Evolutionary conservation across 2,329 filamentous ascomycete species (phyloP).

Genomic region (Lachnellula willkommii): DNA sequence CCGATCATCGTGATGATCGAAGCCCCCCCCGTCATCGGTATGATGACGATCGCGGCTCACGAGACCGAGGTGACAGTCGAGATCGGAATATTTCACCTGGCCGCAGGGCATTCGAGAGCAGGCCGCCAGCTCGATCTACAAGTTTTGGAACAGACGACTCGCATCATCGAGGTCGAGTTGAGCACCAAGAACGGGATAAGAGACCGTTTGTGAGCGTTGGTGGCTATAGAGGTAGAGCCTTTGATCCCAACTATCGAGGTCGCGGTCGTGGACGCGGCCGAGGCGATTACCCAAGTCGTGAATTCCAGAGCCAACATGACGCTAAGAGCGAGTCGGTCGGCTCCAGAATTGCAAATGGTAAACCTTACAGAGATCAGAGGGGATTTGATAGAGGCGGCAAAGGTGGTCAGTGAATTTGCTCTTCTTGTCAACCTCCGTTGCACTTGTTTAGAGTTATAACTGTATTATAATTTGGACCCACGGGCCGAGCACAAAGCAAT

Average conservation of each 20-base stretch:
- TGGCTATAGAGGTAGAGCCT: conserved; percentile 25
- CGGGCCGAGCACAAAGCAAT: neutral
- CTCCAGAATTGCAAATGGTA: conserved; percentile 21
- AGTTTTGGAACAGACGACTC: conserved; percentile 16
- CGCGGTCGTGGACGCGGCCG: conserved; percentile 25
- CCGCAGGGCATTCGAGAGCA: conserved; percentile 19
- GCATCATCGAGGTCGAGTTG: conserved; percentile 16
- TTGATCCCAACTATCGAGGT: conserved; percentile 28
- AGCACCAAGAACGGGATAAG: conserved; percentile 6
- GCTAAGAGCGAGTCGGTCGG: conserved; percentile 15
- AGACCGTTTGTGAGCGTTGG: conserved; percentile 18
- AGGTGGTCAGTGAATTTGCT: conserved; percentile 30
- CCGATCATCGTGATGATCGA: conserved; percentile 20
- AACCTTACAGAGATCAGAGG: conserved; percentile 22
- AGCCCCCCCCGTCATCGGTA: conserved; percentile 14
- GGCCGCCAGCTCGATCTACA: conserved; percentile 18
- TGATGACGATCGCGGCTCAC: conserved; percentile 15
- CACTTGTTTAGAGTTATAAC: neutral
- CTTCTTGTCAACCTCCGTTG: conserved; percentile 9
- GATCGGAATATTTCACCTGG: conserved; percentile 26
- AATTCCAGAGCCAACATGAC: conserved; percentile 5
- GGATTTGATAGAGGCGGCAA: conserved; percentile 27
- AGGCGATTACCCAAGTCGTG: conserved; percentile 13
- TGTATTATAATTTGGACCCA: neutral
- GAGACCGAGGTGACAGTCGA: conserved; percentile 19